Evolutionary conservation across 2,329 filamentous ascomycete species (phyloP), one percentile per base, ranked within the genome.

Genomic region (Fusarium annulatum): DNA sequence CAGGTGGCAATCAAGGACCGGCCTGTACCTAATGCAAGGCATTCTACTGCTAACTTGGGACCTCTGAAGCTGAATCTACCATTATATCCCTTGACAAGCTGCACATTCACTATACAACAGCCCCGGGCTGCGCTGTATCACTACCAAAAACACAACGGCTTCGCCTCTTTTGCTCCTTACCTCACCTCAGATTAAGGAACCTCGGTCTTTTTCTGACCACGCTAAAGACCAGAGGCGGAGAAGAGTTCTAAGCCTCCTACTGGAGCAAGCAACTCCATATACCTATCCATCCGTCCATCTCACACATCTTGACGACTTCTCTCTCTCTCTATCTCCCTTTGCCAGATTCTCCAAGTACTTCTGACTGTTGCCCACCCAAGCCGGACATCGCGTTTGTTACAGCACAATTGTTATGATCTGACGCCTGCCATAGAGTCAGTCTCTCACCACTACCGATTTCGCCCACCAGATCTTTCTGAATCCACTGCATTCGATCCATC

Each of bases 191-290:
- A 58, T 69, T 36, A 52, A 68, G 33, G 38, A 53, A 34, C 46
- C 55, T 70, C 57, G 61, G 70, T 51, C 33, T 62, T 38, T 45
- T 59, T 61, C 57, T 60, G 61, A 41, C 39, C 30, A 42, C 57
- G 64, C 63, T 67, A 63, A 59, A 61, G 51, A 63, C 61, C 60
- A 63, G 53, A 64, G 64, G 71, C 70, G 70, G 67, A 73, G 61
- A 73, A 61, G 33, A 67, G 48, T 55, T 74, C 71, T 61, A 68
- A 73, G 71, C 71, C 71, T 71, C 49, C 36, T 41, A 43, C 67
- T 73, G 56, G 28, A 71, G 46, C 38, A 38, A 56, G 42, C 30
- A 46, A 53, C 43, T 60, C 48, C 56, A 62, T 69, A 52, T 49
- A 58, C 62, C 39, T 56, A 55, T 61, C 34, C 43, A 55, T 67